Percentiles rank a stretch among this genome's conserved stretches.
Evolutionary conservation across 148 eudicot species (phyloP).

Genomic region (Hydrangea macrophylla): DNA sequence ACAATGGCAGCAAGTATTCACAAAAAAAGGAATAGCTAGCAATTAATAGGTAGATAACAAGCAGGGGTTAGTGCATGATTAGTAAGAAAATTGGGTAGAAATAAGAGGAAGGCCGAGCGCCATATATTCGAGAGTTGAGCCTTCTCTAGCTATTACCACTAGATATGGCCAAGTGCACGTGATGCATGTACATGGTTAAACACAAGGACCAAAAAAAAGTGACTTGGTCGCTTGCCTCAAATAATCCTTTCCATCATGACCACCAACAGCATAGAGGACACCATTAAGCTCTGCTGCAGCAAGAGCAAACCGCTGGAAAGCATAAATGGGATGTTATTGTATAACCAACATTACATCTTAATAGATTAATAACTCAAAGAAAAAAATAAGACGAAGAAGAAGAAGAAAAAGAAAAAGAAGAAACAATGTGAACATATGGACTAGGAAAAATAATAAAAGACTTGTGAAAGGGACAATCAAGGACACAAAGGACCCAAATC

Average conservation of each 20-base stretch:
- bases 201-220: conserved; percentile 13
- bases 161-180: too few relatives aligned
- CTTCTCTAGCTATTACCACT: background rate
- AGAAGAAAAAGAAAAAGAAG: too few relatives aligned
- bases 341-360: too few relatives aligned
- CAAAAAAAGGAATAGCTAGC: background rate
- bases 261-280: conserved; percentile 76
- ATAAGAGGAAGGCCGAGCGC: background rate
- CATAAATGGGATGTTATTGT: background rate
- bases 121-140: background rate
- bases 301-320: conserved; percentile 68
- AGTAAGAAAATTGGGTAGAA: background rate
- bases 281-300: conserved; percentile 74
- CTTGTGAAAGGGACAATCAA: background rate
- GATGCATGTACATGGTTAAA: background rate
- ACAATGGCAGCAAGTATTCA: background rate
- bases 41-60: background rate
- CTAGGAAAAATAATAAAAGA: background rate
- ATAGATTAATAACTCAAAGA: too few relatives aligned
- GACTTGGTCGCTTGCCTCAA: conserved; percentile 45
- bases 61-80: background rate
- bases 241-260: conserved; percentile 63
- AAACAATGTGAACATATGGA: too few relatives aligned
- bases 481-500: too few relatives aligned
- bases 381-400: background rate